Base-by-base conservation (phyloP, 2,329 filamentous ascomycete genomes). In the Macrophomina tecta region DNA sequence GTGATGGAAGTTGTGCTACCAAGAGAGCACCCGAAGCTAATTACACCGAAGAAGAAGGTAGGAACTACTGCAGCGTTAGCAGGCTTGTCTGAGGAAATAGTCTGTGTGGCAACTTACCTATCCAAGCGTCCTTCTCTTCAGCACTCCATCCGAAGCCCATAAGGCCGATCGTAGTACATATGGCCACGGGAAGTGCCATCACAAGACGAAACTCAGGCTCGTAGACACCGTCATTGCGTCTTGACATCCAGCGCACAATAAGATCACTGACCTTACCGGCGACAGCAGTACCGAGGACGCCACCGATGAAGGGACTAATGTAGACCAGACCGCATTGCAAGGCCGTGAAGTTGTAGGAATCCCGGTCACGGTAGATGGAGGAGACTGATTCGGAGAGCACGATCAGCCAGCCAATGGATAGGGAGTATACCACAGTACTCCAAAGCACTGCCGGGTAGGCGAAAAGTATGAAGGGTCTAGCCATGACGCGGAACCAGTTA, bases 121-220 rank as follows among this genome's bases (percentile, higher is more conserved):
- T 96, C 91, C 92, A 98, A 28, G 85, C 83, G 73, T 97, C 88
- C 30, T 84, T 83, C 66, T 89, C 85, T 69, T 92, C 78, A 0
- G 91, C 92, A 9, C 91, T 93, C 95, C 94, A 98, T n/a, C 94
- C 94, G 74, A 95, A 98, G 2, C 93, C 94, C 89, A 97, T 97
- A 16, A 98, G 85, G 0, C 95, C 95, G 38, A 94, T 88, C 1
- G 89, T 88, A 0, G 94, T 97, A 3, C 89, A 88, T 64, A 97
- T 73, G 0, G 90, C 83, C 38, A 97, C 89, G 0, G 94, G 94
- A 3, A 90, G 79, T 0, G 89, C 92, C 94, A 98, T 97, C 51
- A 97, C 86, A 0, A 97, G 86, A 6, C 94, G 88, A 74, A 96
- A 98, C 78, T 98, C 94, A 0, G 94, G 94, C 77, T 98, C 94